A percentile compares a stretch with the other conserved stretches of the same genome.
phyloP scores from a whole-genome alignment of 371 early-diverging fungal species.

The Thermomucor indicae-seudaticae region DNA sequence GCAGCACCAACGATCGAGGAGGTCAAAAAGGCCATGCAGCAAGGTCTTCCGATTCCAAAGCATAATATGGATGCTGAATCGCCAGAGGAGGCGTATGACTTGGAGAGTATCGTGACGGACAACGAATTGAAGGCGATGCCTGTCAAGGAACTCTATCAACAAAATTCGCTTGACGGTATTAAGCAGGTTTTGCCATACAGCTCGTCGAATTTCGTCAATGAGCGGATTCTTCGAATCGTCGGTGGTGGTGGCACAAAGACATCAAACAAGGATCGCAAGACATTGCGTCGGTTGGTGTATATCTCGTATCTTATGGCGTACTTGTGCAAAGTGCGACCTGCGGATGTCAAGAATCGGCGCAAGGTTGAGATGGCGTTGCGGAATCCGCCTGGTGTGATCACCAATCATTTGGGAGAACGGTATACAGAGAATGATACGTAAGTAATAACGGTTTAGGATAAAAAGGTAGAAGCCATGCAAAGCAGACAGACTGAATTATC shows the following conservation, averaged over 20 bases:
- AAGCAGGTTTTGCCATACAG: slow-evolving; percentile 38
- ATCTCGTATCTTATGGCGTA: slow-evolving; percentile 70
- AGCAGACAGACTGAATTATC: too few relatives aligned
- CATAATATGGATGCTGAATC: slow-evolving; percentile 62
- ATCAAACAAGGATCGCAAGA: slow-evolving; percentile 62
- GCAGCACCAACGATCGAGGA: slow-evolving; percentile 48
- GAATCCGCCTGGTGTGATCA: slow-evolving; percentile 54
- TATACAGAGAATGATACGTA: slow-evolving; percentile 62
- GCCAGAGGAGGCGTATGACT: slow-evolving; percentile 71
- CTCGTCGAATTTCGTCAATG: slow-evolving; percentile 47
- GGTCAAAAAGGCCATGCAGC: slow-evolving; percentile 46
- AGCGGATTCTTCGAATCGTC: slow-evolving; percentile 36
- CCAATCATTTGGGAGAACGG: slow-evolving; percentile 60
- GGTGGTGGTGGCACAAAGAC: slow-evolving; percentile 42
- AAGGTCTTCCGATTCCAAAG: slow-evolving; percentile 69
- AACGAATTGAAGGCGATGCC: too few relatives aligned
- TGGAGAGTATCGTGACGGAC: slow-evolving; percentile 62
- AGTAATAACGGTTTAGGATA: slow-evolving; percentile 12
- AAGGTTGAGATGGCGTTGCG: slow-evolving; percentile 44
- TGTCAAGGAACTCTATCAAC: slow-evolving; percentile 52
- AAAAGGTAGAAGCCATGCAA: too few relatives aligned
- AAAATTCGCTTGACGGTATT: slow-evolving; percentile 32
- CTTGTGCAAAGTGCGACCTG: slow-evolving; percentile 45
- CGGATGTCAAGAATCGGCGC: slow-evolving; percentile 49
- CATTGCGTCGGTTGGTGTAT: slow-evolving; percentile 64